phyloP scores from a whole-genome alignment of 2,329 filamentous ascomycete species.

The Alternaria brassicicola region DNA sequence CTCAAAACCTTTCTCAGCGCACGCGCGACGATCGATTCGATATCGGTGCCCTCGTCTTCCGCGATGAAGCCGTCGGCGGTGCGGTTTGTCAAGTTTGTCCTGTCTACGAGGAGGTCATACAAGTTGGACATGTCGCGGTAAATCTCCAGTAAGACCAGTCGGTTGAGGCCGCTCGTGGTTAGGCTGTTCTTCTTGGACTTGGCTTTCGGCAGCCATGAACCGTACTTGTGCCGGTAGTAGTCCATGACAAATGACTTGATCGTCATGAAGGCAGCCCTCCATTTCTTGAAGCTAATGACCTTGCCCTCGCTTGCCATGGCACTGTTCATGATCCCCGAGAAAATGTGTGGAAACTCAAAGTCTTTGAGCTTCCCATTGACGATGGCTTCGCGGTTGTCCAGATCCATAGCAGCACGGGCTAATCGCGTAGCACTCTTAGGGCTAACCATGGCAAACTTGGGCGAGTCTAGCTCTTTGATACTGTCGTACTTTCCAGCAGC shows the following conservation, averaged over 20 bases:
- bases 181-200: conserved; percentile 91
- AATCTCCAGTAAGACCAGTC: conserved; percentile 78
- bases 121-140: conserved; percentile 86
- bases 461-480: conserved; percentile 70
- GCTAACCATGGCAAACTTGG: conserved; percentile 73
- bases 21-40: conserved; percentile 64
- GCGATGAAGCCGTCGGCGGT: conserved; percentile 71
- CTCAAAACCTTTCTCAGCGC: conserved; percentile 79
- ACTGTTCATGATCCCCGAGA: conserved; percentile 85
- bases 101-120: conserved; percentile 88
- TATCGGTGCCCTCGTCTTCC: conserved; percentile 57
- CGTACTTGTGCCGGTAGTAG: conserved; percentile 72
- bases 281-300: conserved; percentile 80
- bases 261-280: conserved; percentile 75
- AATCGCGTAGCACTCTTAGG: conserved; percentile 76
- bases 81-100: conserved; percentile 76
- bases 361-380: conserved; percentile 77
- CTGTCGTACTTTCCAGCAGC: conserved; percentile 83
- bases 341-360: conserved; percentile 90
- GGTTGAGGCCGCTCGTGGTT: conserved; percentile 83
- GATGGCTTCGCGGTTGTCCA: conserved; percentile 72
- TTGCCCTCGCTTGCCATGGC: conserved; percentile 78
- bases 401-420: conserved; percentile 79
- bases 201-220: conserved; percentile 89
- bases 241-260: conserved; percentile 75